phyloP scores from a whole-genome alignment of 192 early-diverging fungal genomes.

The Dispira simplex region DNA sequence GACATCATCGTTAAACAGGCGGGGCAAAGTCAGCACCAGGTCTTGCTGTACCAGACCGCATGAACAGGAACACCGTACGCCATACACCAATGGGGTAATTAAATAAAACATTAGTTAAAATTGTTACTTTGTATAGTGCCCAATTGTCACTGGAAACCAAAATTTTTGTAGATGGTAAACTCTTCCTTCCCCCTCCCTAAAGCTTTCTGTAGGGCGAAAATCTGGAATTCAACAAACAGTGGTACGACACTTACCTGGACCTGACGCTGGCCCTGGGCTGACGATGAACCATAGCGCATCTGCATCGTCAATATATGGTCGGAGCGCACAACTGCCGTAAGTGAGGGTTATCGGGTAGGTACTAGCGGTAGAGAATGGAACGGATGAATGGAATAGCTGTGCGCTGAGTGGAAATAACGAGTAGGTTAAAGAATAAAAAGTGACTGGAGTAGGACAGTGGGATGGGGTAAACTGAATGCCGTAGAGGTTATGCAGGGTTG shows the following conservation, averaged over 20 bases:
- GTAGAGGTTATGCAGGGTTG: not conserved
- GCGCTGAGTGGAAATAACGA: no score
- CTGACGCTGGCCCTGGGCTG: not conserved
- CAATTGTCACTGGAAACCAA: no score
- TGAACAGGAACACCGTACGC: not conserved
- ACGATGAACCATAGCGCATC: not conserved
- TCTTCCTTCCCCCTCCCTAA: no score
- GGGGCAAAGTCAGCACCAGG: not conserved
- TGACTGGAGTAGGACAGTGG: not conserved
- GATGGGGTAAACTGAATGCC: not conserved
- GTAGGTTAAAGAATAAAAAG: no score
- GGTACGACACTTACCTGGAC: not conserved
- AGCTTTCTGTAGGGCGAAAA: no score
- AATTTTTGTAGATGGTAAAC: no score
- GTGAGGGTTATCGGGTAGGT: no score
- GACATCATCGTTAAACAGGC: not conserved
- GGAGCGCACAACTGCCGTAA: no score
- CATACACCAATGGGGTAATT: not conserved
- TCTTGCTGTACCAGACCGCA: constrained; percentile 1
- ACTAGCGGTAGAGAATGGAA: no score
- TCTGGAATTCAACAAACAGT: no score
- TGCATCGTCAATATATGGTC: not conserved
- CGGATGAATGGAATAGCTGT: no score
- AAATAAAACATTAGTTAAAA: not conserved
- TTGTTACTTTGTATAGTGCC: no score